phyloP scores from a whole-genome alignment of 768 basidiomycete genomes.

The Imleria badia region DNA sequence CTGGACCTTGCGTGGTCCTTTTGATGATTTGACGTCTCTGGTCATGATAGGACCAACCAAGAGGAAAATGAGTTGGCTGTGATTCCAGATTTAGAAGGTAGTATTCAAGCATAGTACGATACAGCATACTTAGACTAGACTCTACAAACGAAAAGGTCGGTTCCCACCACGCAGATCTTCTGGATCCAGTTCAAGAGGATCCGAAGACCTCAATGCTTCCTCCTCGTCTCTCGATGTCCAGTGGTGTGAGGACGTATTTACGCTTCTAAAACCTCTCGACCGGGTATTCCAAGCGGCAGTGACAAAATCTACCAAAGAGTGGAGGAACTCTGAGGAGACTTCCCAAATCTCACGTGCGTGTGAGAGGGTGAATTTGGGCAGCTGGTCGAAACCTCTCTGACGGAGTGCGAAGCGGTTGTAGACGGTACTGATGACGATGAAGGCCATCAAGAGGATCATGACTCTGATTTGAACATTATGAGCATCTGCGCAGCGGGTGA shows the following conservation, averaged over 20 bases:
- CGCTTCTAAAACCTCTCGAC: constrained; percentile 5
- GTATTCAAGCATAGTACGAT: constrained; percentile 9
- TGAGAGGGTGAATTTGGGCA: constrained; percentile 56
- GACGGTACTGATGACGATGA: constrained; percentile 65
- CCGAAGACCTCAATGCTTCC: constrained; percentile 22
- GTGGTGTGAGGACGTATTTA: constrained; percentile 30
- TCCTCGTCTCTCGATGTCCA: constrained; percentile 35
- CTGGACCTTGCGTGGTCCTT: constrained; percentile 3
- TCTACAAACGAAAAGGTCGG: constrained; percentile 8
- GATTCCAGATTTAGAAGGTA: constrained; percentile 26
- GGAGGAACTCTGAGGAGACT: constrained; percentile 21
- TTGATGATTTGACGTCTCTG: constrained; percentile 16
- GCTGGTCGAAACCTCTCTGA: constrained; percentile 67
- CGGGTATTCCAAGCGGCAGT: constrained; percentile 18
- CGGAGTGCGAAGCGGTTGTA: constrained; percentile 80
- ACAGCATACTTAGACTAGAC: too few relatives aligned
- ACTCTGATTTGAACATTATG: constrained; percentile 38
- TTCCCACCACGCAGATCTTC: constrained; percentile 2
- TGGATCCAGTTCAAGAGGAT: constrained; percentile 21
- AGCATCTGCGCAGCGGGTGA: not conserved
- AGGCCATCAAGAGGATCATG: constrained; percentile 56
- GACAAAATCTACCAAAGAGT: constrained; percentile 10
- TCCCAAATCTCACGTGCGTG: constrained; percentile 26
- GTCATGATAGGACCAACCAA: constrained; percentile 14
- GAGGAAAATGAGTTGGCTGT: constrained; percentile 13